Percentiles rank a stretch among this genome's conserved stretches.
These are phyloP conservation scores for Aspergillus fumigatus DNA, from an alignment of 2,329 filamentous ascomycete genomes.

Conservation along the genomic window DNA sequence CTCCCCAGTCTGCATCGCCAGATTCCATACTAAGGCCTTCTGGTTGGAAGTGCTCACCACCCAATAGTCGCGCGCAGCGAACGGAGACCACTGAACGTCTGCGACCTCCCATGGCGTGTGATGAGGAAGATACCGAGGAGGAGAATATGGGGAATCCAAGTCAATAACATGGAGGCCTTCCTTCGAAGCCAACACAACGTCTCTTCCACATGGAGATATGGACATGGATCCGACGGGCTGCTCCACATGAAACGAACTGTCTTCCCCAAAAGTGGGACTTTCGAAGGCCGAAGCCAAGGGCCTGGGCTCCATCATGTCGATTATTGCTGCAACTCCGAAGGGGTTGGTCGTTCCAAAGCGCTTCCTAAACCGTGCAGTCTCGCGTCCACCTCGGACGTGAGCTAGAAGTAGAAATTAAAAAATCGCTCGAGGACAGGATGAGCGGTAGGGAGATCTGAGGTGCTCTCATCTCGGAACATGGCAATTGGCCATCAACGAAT, in stretches of 20 bases:
- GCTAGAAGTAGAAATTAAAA: not conserved
- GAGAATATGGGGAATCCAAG: slow-evolving; percentile 81
- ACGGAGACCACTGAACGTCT: slow-evolving; percentile 95
- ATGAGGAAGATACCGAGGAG: slow-evolving; percentile 78
- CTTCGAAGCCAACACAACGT: slow-evolving; percentile 85
- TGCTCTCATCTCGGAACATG: slow-evolving; percentile 15
- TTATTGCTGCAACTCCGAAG: slow-evolving; percentile 21
- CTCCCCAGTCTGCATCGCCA: slow-evolving; percentile 65
- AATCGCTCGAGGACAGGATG: not conserved
- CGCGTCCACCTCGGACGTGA: not conserved
- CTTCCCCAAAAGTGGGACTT: slow-evolving; percentile 80
- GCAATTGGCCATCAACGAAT: slow-evolving; percentile 1
- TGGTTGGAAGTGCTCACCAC: slow-evolving; percentile 92
- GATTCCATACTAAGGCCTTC: slow-evolving; percentile 89
- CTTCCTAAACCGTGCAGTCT: not conserved
- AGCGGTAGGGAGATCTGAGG: not conserved
- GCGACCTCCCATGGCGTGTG: slow-evolving; percentile 91
- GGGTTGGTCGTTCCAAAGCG: slow-evolving; percentile 3
- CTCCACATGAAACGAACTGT: slow-evolving; percentile 79
- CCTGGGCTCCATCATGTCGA: slow-evolving; percentile 33
- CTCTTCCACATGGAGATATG: slow-evolving; percentile 85
- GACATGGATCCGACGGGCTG: slow-evolving; percentile 79
- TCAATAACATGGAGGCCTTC: slow-evolving; percentile 89
- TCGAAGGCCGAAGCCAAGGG: slow-evolving; percentile 61
- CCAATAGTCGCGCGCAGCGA: slow-evolving; percentile 85